Base-by-base conservation (phyloP, 805 yeast species). In the Candida odintsovae region DNA sequence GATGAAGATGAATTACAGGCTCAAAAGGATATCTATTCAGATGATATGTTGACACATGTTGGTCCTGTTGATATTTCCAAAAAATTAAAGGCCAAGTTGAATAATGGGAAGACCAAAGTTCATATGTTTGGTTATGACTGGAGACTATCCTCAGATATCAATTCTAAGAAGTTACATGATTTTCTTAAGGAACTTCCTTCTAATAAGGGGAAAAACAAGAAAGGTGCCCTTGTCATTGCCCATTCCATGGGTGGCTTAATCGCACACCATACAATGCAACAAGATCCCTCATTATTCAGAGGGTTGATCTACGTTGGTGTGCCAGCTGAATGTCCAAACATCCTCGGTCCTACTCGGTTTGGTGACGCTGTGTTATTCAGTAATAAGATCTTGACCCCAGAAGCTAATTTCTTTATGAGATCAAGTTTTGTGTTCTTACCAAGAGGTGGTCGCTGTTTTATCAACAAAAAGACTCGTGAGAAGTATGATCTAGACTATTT, bases 161-260 rank as follows among this genome's bases (percentile, higher is more conserved):
- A 73, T 18, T 69, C 86, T 12, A 60, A 66, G 7, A 72, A 80
- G 50, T 67, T 90, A n/a, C 66, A 65, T 29, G 64, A 71, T n/a
- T 72, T 71, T 42, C 62, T 87, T 15, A 55, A 56, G 18, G 58
- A 69, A 6, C 66, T 88, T 23, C 61, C 67, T 19, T 42, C 57
- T n/a, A 71, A 76, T 40, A 61, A 69, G 11, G 57, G 22, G 56
- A 58, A 47, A 57, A 76, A 76, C 0, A 79, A 78, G 16, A 75
- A 76, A 50, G 89, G 86, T 12, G 75, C 82, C 0, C 66, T 83
- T 22, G 79, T 90, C 1, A 78, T 90, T 44, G 94, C 94, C 0
- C 97, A 90, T 63, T 89, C 96, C 0, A 90, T 90, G 97, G 97
- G 97, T 44, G 97, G 97, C 0, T 61, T 90, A 29, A 75, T 90